Evolutionary conservation across 2,329 filamentous ascomycete species (phyloP), one percentile per base, ranked within the genome.

Genomic region (Neophaeococcomyces mojaviensis): DNA sequence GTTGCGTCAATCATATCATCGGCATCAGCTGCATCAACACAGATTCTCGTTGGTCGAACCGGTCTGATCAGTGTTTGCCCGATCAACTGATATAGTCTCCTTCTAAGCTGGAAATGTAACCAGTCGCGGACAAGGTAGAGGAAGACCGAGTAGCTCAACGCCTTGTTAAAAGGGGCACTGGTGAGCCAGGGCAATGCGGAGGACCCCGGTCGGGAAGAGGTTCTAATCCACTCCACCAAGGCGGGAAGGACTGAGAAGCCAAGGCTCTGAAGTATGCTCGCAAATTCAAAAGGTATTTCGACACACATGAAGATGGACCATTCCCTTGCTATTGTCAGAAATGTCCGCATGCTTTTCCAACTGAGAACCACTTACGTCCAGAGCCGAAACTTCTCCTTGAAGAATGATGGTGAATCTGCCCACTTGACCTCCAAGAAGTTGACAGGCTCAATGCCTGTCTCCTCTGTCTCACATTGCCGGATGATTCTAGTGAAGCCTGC

Each of bases 11-110:
- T 33, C 26, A 46, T 37, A 20, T 44, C 46, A 22, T 39, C 33
- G 16, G 26, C 28, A 3, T 39, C 26, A 6, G 32, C 45, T 32
- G 45, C 49, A 32, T 47, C 46, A 10, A 51, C 39, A 3, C 54
- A 58, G 9, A 51, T 33, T 18, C 37, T 46, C 35, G 55, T 52
- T 13, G 55, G 49, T 26, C 48, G 37, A 24, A 50, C 47, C 13
- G 55, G 55, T 33, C 51, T 50, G 20, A 46, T 37, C 9, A 53
- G 28, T 3, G 52, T 22, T 24, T 56, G 44, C 16, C 48, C 44
- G 7, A 53, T 28, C 7, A 53, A 24, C 10, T 33, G 39, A 41
- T 52, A 50, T 15, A 55, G 16, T 28, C 40, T 42, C 24, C 38
- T 44, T 9, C 43, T 26, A n/a, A 46, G 26, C 26, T 46, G 35